phyloP scores from a whole-genome alignment of 768 basidiomycete genomes.

The Mycena polygramma region DNA sequence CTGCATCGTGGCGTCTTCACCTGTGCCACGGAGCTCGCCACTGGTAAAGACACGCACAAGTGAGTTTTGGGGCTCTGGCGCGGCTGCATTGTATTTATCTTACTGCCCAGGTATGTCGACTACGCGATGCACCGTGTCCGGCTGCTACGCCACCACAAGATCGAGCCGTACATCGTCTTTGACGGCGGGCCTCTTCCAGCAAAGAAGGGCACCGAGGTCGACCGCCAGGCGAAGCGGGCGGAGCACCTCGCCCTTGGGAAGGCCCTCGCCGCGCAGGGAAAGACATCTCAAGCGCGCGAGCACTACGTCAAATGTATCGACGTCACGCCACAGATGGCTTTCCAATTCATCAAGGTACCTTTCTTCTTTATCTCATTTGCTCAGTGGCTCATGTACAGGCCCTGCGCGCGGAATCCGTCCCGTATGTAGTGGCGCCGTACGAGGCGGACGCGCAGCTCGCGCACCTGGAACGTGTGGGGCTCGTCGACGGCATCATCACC shows the following conservation, averaged over 20 bases:
- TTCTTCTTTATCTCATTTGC: slow-evolving; percentile 1
- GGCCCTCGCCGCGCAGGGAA: slow-evolving; percentile 81
- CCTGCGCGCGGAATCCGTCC: slow-evolving; percentile 81
- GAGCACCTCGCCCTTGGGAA: slow-evolving; percentile 84
- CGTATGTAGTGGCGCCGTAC: slow-evolving; percentile 96
- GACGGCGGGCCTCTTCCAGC: slow-evolving; percentile 97
- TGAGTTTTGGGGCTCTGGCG: slow-evolving; percentile 53
- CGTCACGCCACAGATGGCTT: slow-evolving; percentile 97
- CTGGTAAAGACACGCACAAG: slow-evolving; percentile 87
- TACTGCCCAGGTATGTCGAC: slow-evolving; percentile 85
- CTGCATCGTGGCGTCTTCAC: slow-evolving; percentile 89
- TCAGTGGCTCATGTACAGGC: slow-evolving; percentile 66
- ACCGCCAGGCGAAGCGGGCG: slow-evolving; percentile 80
- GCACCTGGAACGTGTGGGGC: slow-evolving; percentile 85
- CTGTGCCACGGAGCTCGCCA: slow-evolving; percentile 92
- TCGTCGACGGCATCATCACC: slow-evolving; percentile 93
- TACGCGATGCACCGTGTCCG: slow-evolving; percentile 95
- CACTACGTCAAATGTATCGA: slow-evolving; percentile 92
- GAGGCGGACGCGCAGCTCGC: slow-evolving; percentile 98
- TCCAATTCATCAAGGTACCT: slow-evolving; percentile 92
- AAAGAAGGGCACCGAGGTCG: slow-evolving; percentile 90
- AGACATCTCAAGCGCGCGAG: slow-evolving; percentile 85
- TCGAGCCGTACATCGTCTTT: slow-evolving; percentile 93
- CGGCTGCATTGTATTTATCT: not conserved
- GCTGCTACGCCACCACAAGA: slow-evolving; percentile 85